A percentile compares a stretch with the other conserved stretches of the same genome.
Evolutionary conservation across 169 alveolate genomes (phyloP).

Genomic region (Plasmodium vivax): DNA sequence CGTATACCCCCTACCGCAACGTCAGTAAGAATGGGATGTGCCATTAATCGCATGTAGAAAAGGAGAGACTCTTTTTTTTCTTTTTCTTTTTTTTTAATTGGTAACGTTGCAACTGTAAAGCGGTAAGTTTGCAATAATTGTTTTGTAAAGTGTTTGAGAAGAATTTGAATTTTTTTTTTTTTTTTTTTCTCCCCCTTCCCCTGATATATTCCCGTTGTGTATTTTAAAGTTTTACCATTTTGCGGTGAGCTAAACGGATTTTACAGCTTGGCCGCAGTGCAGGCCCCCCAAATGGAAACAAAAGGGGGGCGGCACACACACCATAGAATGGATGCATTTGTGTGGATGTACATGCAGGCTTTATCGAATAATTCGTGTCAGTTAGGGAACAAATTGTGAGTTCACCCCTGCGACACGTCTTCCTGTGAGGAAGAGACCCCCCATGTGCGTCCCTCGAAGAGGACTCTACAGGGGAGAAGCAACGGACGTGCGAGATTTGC

Average conservation of each 20-base stretch:
- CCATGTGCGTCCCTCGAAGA: neutral
- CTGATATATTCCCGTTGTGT: neutral
- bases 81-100: neutral
- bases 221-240: neutral
- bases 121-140: neutral
- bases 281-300: neutral
- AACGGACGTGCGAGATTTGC: neutral
- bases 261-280: neutral
- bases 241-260: neutral
- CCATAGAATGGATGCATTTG: neutral
- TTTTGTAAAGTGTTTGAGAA: neutral
- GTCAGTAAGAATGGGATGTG: neutral
- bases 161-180: neutral
- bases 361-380: neutral
- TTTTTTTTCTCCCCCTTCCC: neutral
- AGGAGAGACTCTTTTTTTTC: neutral
- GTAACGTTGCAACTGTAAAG: neutral
- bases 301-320: neutral
- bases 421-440: neutral
- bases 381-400: neutral
- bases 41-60: neutral
- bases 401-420: neutral
- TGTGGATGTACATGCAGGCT: neutral
- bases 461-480: neutral
- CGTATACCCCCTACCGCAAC: neutral